Evolutionary conservation across 1,284 basidiomycete species (phyloP), one percentile per base, ranked within the genome.

Genomic region (Ceratobasidium sp.): DNA sequence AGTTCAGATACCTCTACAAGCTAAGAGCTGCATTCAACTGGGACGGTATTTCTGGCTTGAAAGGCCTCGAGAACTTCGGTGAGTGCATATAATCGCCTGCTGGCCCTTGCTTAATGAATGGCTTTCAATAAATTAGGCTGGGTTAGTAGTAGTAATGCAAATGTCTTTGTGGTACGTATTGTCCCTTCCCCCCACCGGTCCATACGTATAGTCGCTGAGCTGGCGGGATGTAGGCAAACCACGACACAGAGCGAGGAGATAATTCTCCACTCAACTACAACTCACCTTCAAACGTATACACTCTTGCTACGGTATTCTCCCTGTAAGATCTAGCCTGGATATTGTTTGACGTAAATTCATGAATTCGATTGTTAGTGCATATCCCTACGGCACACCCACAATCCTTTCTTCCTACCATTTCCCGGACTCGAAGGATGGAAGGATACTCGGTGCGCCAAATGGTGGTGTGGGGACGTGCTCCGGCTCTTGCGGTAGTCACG

Each of bases 181-280:
- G 70, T 18, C 12, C 4, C 28, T 18, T 26, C 32, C 14, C 21
- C 4, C 28, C 65, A n/a, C 12, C 4, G 21, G 18, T 26, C 32
- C 14, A 30, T 16, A 0, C 32, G 26, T 23, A 14, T 50, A 36
- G 10, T 28, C 32, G 46, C 30, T 60, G 16, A 65, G 1, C 45
- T 32, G 32, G 30, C 26, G 70, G 16, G n/a, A 23, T 45, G 4
- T 23, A 73, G 72, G 82, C 85, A 0, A 89, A 91, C 76, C 89
- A 90, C 74, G 89, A 91, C 76, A 90, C 89, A 0, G 89, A 91
- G 78, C 80, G 89, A 45, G 88, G 88, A n/a, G 88, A 88, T 74
- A 86, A 85, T 1, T 76, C 73, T 41, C 88, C 88, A 0, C 81
- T 90, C 18, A 89, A 85, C 75, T 82, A 82, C 73, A 85, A 86